phyloP scores from a whole-genome alignment of 768 basidiomycete species.

The Tricholoma bakamatsutake region DNA sequence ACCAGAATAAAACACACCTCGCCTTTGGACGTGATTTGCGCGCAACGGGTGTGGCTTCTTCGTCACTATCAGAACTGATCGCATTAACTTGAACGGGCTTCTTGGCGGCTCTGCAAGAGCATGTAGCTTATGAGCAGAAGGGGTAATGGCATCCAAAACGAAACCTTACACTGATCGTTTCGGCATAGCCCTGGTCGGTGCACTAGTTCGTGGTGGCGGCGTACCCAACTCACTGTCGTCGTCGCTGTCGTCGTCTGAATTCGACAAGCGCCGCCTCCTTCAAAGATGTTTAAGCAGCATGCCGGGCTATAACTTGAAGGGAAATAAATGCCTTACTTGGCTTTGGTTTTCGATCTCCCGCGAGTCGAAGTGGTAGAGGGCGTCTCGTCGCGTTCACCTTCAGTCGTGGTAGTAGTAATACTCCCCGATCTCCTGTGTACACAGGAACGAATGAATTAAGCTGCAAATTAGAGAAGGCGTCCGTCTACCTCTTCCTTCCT shows the following conservation, averaged over 20 bases:
- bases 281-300: neutral
- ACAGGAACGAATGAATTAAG: constrained; percentile 2
- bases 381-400: constrained; percentile 23
- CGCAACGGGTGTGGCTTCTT: constrained; percentile 18
- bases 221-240: constrained; percentile 28
- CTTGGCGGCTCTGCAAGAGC: constrained; percentile 30
- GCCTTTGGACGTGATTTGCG: constrained; percentile 11
- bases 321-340: constrained; percentile 32
- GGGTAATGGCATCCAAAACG: neutral
- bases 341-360: constrained; percentile 27
- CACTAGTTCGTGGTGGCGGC: constrained; percentile 27
- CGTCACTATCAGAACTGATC: constrained; percentile 35
- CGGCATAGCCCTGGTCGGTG: constrained; percentile 49
- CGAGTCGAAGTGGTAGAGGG: constrained; percentile 30
- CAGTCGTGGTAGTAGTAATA: constrained; percentile 39
- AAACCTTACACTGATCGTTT: constrained; percentile 51
- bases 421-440: constrained; percentile 53
- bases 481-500: constrained; percentile 42
- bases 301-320: neutral
- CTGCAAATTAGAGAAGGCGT: neutral
- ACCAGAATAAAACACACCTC: constrained; percentile 6
- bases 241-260: constrained; percentile 40
- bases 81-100: constrained; percentile 28
- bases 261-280: constrained; percentile 54
- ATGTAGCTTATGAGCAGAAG: neutral